Evolutionary conservation across 116 monocot species (phyloP), one percentile per base, ranked within the genome.

Genomic region (Cymodocea nodosa): DNA sequence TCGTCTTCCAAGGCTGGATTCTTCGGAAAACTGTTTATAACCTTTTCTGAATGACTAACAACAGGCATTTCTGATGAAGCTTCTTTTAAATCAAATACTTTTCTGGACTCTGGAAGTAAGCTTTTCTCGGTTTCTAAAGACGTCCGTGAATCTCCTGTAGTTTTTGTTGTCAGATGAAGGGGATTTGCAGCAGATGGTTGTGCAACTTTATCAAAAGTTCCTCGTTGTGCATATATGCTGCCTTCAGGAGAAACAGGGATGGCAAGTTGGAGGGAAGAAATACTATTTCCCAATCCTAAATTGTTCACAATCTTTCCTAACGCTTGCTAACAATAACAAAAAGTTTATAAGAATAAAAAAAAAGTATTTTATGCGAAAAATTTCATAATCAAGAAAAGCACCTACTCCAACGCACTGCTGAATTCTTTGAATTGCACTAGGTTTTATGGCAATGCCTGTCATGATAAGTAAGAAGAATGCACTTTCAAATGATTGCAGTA

Each of bases 21-120:
- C 62, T 83, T 80, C 66, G 90, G 74, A 71, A 95, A 90, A 50
- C 66, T 83, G 51, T 76, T 54, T 62, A 95, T 39, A 65, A 90
- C 83, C 73, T 85, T 90, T 63, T 90, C 90, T 48, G 87, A 77
- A 22, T 50, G 79, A 49, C 51, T 87, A 61, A n/a, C 72, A 23
- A 49, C 39, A 37, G 70, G 60, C 25, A 20, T 64, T 52, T 79
- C 77, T 51, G 78, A 70, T 25, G 66, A 36, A 50, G 15, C 48
- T 51, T 60, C 68, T 52, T 69, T 72, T 23, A 55, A 61, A 35
- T 20, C 75, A 71, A 60, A 34, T 56, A 17, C 66, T 52, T 6
- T 12, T 14, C 30, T 23, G 48, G 65, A 22, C 63, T 74, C 76
- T 64, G 39, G 24, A 50, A 22, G 16, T 13, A 53, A 65, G 23